These are phyloP conservation scores for Schizochytrium sp. DNA, from an alignment of 108 stramenopile species.

Conservation along the genomic window DNA sequence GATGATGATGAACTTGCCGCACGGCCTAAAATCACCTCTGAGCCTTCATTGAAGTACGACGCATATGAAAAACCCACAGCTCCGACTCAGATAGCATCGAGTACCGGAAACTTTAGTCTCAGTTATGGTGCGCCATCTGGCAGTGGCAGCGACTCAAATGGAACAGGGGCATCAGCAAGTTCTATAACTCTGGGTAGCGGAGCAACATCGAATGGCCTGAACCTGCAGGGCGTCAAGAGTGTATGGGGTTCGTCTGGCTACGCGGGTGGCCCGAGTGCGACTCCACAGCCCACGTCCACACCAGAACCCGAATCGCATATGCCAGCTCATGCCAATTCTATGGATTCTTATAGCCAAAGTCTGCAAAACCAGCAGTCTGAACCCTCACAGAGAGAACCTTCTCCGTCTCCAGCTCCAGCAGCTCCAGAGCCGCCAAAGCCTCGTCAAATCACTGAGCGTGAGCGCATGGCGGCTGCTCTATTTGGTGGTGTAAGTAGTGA, in stretches of 20 bases:
- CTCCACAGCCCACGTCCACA: constrained; percentile 72
- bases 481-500: constrained; percentile 83
- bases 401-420: constrained; percentile 20
- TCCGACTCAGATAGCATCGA: constrained; percentile 65
- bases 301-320: constrained; percentile 74
- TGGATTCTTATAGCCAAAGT: not conserved
- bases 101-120: constrained; percentile 65
- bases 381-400: not conserved
- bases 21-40: constrained; percentile 66
- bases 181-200: not conserved
- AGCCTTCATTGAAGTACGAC: constrained; percentile 85
- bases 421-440: not conserved
- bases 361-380: constrained; percentile 13
- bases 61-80: constrained; percentile 90
- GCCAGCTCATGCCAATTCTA: not conserved
- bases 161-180: not conserved
- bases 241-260: constrained; percentile 65
- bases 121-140: not conserved
- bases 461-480: constrained; percentile 91
- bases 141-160: not conserved
- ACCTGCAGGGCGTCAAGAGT: constrained; percentile 42
- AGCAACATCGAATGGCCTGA: not conserved
- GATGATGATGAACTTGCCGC: constrained; percentile 69
- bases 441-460: constrained; percentile 88
- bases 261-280: constrained; percentile 70